Conservation (phyloP, 2,329 filamentous ascomycete genomes). For the Cladosporium sp. region DNA sequence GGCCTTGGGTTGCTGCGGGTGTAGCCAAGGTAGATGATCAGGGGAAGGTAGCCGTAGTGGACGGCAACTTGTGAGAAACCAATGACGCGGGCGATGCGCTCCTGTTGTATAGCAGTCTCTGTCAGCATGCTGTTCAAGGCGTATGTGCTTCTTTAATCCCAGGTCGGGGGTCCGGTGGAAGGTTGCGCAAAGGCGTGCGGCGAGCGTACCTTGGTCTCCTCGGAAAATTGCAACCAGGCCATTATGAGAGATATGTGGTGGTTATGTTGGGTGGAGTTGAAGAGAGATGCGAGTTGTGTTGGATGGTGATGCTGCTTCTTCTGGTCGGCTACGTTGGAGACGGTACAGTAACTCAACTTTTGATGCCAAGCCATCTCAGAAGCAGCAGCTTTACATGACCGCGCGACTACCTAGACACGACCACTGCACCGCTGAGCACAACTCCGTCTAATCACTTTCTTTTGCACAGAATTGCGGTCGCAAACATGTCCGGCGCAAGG, state of each 20-base stretch:
- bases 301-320: conserved; percentile 5
- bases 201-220: conserved; percentile 84
- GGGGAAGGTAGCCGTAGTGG: conserved; percentile 95
- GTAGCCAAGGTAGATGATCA: conserved; percentile 97
- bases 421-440: neutral
- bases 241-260: conserved; percentile 13
- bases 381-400: neutral
- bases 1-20: conserved; percentile 91
- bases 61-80: conserved; percentile 90
- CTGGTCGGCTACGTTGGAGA: conserved; percentile 2
- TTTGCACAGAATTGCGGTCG: conserved; percentile 10
- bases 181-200: conserved; percentile 14
- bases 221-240: conserved; percentile 66
- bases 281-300: neutral
- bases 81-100: conserved; percentile 96
- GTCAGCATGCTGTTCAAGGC: conserved; percentile 28
- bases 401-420: neutral
- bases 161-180: neutral
- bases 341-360: conserved; percentile 3
- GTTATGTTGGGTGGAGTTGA: neutral
- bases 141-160: neutral
- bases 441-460: conserved; percentile 23
- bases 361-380: conserved; percentile 10
- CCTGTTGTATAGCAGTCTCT: conserved; percentile 53
- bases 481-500: conserved; percentile 67